Percentiles rank a stretch among this genome's conserved stretches.
phyloP scores from a whole-genome alignment of 768 basidiomycete species.

The Amanita rimosa region DNA sequence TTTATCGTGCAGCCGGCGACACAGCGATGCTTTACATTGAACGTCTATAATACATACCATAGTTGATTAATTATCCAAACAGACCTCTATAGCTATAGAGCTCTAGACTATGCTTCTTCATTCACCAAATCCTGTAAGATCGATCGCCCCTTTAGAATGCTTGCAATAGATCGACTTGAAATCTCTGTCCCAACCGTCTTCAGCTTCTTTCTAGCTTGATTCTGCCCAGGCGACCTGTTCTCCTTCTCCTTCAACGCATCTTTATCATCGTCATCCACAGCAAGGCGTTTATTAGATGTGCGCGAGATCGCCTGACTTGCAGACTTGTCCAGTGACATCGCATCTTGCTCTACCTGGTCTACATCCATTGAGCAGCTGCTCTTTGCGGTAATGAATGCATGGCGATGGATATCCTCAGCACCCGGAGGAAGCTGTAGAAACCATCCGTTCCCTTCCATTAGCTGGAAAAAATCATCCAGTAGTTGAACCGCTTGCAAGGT shows the following conservation, averaged over 20 bases:
- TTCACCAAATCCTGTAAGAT: slow-evolving; percentile 53
- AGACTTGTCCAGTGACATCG: slow-evolving; percentile 10
- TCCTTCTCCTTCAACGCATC: background rate
- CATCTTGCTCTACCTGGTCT: slow-evolving; percentile 20
- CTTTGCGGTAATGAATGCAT: slow-evolving; percentile 11
- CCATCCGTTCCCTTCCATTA: slow-evolving; percentile 37
- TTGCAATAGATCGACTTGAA: slow-evolving; percentile 14
- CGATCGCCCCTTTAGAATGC: slow-evolving; percentile 43
- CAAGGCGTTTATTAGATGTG: background rate
- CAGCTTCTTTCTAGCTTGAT: slow-evolving; percentile 6
- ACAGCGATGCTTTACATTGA: too few relatives aligned
- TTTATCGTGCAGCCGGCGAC: too few relatives aligned
- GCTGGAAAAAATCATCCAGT: slow-evolving; percentile 45
- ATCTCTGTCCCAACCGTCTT: slow-evolving; percentile 6
- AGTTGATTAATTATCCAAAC: too few relatives aligned
- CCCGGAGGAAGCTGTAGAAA: slow-evolving; percentile 43
- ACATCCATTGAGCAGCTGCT: slow-evolving; percentile 8
- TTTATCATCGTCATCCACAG: background rate
- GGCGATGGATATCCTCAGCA: slow-evolving; percentile 42
- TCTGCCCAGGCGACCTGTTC: slow-evolving; percentile 4
- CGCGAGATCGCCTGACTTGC: slow-evolving; percentile 1
- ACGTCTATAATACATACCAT: too few relatives aligned
- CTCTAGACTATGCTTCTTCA: slow-evolving; percentile 15
- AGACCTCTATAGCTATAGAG: background rate
- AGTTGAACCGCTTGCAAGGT: slow-evolving; percentile 59